These are phyloP conservation scores for Fagus crenata DNA, from an alignment of 306 rosid genomes.

Conservation along the genomic window DNA sequence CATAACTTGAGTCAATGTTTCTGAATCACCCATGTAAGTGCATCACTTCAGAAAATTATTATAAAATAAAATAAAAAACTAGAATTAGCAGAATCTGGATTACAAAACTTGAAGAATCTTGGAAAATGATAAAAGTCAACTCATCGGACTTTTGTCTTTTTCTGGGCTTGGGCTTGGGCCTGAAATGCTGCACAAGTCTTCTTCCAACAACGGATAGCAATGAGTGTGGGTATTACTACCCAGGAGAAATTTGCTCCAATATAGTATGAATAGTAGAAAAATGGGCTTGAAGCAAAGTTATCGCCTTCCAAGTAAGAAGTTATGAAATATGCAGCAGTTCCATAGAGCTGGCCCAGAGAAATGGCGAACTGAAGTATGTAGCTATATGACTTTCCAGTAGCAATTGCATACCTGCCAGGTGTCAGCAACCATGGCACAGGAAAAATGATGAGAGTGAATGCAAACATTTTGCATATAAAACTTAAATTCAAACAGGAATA, in stretches of 20 bases:
- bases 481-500: not conserved
- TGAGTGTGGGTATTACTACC: constrained; percentile 69
- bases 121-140: not conserved
- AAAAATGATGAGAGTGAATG: not conserved
- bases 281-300: constrained; percentile 54
- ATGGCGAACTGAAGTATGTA: constrained; percentile 81
- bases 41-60: not conserved
- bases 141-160: constrained; percentile 68
- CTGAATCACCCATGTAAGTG: not conserved
- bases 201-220: constrained; percentile 71
- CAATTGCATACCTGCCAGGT: constrained; percentile 74
- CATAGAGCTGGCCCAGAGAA: constrained; percentile 85
- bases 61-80: no score
- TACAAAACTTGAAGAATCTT: not conserved
- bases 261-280: constrained; percentile 74
- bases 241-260: constrained; percentile 70
- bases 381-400: constrained; percentile 65
- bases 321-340: constrained; percentile 61
- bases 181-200: constrained; percentile 56
- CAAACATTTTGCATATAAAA: not conserved
- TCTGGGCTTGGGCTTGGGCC: constrained; percentile 52
- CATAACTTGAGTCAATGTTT: not conserved
- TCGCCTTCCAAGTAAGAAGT: constrained; percentile 81
- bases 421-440: constrained; percentile 4
- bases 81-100: not conserved